Base-by-base conservation (phyloP, 2,329 filamentous ascomycete genomes). In the Epichloe aotearoae region DNA sequence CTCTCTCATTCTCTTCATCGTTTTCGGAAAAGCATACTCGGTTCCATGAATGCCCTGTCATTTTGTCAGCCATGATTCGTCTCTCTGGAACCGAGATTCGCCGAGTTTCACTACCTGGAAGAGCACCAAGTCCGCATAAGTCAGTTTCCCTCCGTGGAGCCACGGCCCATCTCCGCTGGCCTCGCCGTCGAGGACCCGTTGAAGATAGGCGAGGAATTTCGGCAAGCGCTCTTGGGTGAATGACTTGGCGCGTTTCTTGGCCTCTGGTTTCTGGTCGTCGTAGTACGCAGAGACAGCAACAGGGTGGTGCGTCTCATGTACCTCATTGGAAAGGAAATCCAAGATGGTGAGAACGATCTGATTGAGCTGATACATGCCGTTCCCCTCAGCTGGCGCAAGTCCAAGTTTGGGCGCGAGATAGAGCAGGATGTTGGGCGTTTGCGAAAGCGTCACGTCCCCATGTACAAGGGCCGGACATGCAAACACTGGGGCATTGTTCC, bases 241-340 rank as follows among this genome's bases (percentile, higher is more conserved):
- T 50, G 81, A 73, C 41, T 69, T 69, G 8, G 77, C 73, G 54
- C 73, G 76, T 52, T 71, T 72, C 60, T 80, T 67, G 15, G 80
- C 73, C 62, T 87, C 86, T 0, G 73, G 69, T 63, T 83, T 87
- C 66, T 91, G 86, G 26, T 89, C 83, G 60, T 88, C 84, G 59
- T 89, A 91, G 63, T 82, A 84, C 4, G 76, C 62, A 1, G 64
- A 61, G 0, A 69, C 61, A 2, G 77, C 73, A 48, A 88, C 69
- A 1, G 86, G 86, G 60, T 91, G 86, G 62, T 91, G 86, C 26
- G 79, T 81, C 58, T 90, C 84, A 62, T 90, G 86, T 1, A 79
- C 64, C 67, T 90, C 86, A 56, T 83, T 81, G 59, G 77, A 78
- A 45, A 90, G 65, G 1, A 77, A 77, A 58, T 91, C 86, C 17